Conservation (phyloP, 305 asterid species). For the Fraxinus latifolia region DNA sequence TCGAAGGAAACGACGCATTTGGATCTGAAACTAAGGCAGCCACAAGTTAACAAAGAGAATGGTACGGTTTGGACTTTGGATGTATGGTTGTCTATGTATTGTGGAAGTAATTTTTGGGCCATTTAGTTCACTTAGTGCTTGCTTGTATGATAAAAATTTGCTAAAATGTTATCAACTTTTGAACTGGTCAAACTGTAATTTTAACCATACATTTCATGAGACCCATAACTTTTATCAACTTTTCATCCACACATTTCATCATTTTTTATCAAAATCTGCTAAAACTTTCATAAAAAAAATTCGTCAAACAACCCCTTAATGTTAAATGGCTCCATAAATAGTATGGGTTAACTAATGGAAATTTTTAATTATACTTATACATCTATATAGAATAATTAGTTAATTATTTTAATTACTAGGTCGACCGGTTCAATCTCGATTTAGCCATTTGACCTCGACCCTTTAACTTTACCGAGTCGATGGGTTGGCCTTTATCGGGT, state of each 20-base stretch:
- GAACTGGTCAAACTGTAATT: not conserved
- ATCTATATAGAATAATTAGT: not conserved
- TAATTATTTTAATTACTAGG: not conserved
- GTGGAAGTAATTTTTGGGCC: not conserved
- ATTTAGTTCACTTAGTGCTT: not conserved
- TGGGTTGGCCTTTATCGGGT: not conserved
- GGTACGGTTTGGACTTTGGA: not conserved
- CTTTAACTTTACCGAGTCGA: not conserved
- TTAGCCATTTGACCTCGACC: not conserved
- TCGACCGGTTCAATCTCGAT: not conserved
- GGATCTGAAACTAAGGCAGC: not conserved
- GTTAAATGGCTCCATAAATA: not conserved
- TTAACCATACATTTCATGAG: not conserved
- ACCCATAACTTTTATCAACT: not conserved
- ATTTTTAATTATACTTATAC: no score
- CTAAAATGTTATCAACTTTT: no score
- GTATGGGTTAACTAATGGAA: not conserved
- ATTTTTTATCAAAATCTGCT: no score
- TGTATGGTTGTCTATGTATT: not conserved
- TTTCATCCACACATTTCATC: not conserved
- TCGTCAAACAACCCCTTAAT: not conserved
- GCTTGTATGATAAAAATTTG: not conserved
- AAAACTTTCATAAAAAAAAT: no score
- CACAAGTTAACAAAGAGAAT: not conserved
- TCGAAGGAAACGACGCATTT: not conserved